Percentiles rank a stretch among this genome's conserved stretches.
These are phyloP conservation scores for Sherardia arvensis DNA, from an alignment of 257 asterid species.

Conservation along the genomic window DNA sequence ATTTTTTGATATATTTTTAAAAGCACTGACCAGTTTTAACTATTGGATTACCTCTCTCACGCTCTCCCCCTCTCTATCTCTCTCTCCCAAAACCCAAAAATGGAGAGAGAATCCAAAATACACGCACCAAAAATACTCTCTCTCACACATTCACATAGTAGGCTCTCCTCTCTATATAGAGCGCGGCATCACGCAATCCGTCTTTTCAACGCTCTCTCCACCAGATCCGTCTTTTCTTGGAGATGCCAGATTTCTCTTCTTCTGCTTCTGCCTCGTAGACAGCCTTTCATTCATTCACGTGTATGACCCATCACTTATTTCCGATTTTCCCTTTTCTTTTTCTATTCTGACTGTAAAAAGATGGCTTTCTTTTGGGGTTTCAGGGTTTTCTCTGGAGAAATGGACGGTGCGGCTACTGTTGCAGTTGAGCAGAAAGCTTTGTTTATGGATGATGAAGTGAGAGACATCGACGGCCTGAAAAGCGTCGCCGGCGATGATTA, in stretches of 20 bases:
- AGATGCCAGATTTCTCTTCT: constrained; percentile 24
- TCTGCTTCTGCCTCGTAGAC: not conserved
- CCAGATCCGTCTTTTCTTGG: constrained; percentile 37
- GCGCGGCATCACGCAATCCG: constrained; percentile 11
- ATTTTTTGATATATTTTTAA: not conserved
- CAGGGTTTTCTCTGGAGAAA: constrained; percentile 8
- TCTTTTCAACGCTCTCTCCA: constrained; percentile 30
- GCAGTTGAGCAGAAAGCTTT: constrained; percentile 9
- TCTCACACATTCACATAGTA: not conserved
- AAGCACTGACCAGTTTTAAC: not conserved
- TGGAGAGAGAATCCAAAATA: constrained; percentile 1
- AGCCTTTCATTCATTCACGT: constrained; percentile 5
- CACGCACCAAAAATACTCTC: constrained; percentile 1
- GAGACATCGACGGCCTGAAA: constrained; percentile 31
- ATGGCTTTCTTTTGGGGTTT: constrained; percentile 15
- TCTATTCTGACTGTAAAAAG: constrained; percentile 17
- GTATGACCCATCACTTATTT: constrained; percentile 21
- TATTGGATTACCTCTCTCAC: not conserved
- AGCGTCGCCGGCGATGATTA: constrained; percentile 31
- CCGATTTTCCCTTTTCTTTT: constrained; percentile 6
- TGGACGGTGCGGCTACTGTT: constrained; percentile 8
- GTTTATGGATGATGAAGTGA: constrained; percentile 36
- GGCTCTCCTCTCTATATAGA: constrained; percentile 18
- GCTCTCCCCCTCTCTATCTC: not conserved
- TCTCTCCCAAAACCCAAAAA: not conserved